Conservation (phyloP, 2,329 filamentous ascomycete genomes). For the Pleoardoris graminearum region DNA sequence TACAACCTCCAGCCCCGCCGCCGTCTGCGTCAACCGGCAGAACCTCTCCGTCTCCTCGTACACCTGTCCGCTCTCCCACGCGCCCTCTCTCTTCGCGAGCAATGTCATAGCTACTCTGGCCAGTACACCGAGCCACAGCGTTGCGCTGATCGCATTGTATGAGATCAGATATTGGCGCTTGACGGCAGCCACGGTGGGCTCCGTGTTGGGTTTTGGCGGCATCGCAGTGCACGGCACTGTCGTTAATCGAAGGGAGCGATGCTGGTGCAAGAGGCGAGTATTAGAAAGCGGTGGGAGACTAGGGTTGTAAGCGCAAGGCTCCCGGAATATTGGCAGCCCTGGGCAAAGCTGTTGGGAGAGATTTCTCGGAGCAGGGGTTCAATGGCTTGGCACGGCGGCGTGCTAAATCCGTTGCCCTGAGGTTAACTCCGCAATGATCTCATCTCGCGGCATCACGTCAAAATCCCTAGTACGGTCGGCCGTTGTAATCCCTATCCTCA, state of each 20-base stretch:
- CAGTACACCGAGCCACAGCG: constrained; percentile 79
- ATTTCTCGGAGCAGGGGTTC: too few species aligned
- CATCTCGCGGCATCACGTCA: background rate
- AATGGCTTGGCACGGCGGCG: too few species aligned
- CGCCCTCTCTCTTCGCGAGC: constrained; percentile 46
- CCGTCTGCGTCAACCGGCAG: constrained; percentile 79
- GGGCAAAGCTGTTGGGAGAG: too few species aligned
- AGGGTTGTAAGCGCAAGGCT: too few species aligned
- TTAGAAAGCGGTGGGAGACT: too few species aligned
- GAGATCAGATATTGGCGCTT: constrained; percentile 68
- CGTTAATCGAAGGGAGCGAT: background rate
- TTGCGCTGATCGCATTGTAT: constrained; percentile 80
- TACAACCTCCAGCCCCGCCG: constrained; percentile 79
- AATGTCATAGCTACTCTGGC: constrained; percentile 62
- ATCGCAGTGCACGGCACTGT: too few species aligned
- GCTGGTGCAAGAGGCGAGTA: background rate
- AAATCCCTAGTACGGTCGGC: too few species aligned
- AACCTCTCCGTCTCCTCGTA: constrained; percentile 67
- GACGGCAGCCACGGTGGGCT: constrained; percentile 15
- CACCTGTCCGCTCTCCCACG: constrained; percentile 52
- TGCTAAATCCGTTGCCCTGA: background rate
- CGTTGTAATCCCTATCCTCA: too few species aligned
- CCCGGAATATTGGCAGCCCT: too few species aligned
- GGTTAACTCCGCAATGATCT: background rate
- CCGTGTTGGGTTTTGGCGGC: constrained; percentile 22